Evolutionary conservation across 2,329 filamentous ascomycete species (phyloP).

Genomic region (Metarhizium guizhouense): DNA sequence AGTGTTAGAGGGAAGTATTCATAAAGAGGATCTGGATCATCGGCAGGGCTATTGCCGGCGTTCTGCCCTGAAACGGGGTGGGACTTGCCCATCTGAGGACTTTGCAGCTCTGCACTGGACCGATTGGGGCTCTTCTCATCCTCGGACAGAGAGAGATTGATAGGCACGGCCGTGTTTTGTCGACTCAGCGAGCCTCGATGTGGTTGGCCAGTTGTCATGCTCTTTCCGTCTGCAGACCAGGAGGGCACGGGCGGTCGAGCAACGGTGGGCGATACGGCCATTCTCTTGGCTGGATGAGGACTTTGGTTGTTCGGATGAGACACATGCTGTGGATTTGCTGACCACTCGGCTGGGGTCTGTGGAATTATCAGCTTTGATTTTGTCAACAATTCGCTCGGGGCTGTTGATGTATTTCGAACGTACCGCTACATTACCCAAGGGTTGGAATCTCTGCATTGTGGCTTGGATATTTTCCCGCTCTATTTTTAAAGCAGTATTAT

Average conservation of each 20-base stretch:
- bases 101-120: slow-evolving; percentile 40
- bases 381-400: slow-evolving; percentile 7
- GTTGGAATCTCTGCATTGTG: slow-evolving; percentile 21
- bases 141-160: slow-evolving; percentile 49
- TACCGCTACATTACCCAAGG: slow-evolving; percentile 27
- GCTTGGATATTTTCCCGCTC: slow-evolving; percentile 23
- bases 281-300: slow-evolving; percentile 42
- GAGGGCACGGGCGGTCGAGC: slow-evolving; percentile 44
- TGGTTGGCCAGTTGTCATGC: slow-evolving; percentile 10
- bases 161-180: slow-evolving; percentile 27
- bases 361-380: slow-evolving; percentile 7
- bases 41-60: slow-evolving; percentile 52
- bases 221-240: slow-evolving; percentile 32
- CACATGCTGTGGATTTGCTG: slow-evolving; percentile 24
- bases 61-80: slow-evolving; percentile 24
- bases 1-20: slow-evolving; percentile 90
- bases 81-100: slow-evolving; percentile 38
- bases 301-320: slow-evolving; percentile 23
- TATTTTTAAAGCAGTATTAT: slow-evolving; percentile 21
- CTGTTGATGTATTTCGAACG: slow-evolving; percentile 1
- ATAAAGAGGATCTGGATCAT: slow-evolving; percentile 77
- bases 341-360: slow-evolving; percentile 35
- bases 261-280: slow-evolving; percentile 43
- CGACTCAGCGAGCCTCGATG: slow-evolving; percentile 15
- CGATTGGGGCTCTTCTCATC: slow-evolving; percentile 50